These are phyloP conservation scores for Lachnellula arida DNA, from an alignment of 2,329 filamentous ascomycete species.

Conservation along the genomic window DNA sequence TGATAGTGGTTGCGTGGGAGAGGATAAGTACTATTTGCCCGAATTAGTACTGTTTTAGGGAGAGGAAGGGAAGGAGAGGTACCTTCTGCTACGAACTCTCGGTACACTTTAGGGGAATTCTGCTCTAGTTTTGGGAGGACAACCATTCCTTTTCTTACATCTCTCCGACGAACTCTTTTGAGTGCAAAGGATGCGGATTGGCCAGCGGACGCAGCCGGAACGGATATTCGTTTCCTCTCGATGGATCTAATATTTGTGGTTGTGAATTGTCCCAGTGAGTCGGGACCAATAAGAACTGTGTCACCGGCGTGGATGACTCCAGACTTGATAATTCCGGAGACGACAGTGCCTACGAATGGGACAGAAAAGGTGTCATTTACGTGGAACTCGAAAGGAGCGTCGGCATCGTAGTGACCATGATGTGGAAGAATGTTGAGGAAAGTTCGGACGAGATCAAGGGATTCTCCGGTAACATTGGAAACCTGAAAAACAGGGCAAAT, in stretches of 20 bases:
- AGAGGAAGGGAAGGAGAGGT: slow-evolving; percentile 19
- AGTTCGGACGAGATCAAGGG: slow-evolving; percentile 81
- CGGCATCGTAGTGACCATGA: slow-evolving; percentile 84
- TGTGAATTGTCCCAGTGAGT: slow-evolving; percentile 84
- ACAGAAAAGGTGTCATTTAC: slow-evolving; percentile 98
- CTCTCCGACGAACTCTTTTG: slow-evolving; percentile 80
- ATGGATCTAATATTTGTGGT: slow-evolving; percentile 86
- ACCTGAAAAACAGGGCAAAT: slow-evolving; percentile 98
- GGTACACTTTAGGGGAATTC: slow-evolving; percentile 63
- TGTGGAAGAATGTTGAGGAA: slow-evolving; percentile 96
- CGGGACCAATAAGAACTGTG: slow-evolving; percentile 80
- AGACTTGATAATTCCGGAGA: slow-evolving; percentile 86
- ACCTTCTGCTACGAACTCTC: slow-evolving; percentile 77
- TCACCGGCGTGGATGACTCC: slow-evolving; percentile 90
- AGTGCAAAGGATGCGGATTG: slow-evolving; percentile 91
- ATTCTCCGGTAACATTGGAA: slow-evolving; percentile 93
- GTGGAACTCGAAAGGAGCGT: slow-evolving; percentile 88
- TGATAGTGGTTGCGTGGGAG: slow-evolving; percentile 94
- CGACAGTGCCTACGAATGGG: slow-evolving; percentile 92
- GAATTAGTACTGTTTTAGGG: background rate
- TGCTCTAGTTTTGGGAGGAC: slow-evolving; percentile 80
- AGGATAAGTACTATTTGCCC: slow-evolving; percentile 70
- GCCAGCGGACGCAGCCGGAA: slow-evolving; percentile 82
- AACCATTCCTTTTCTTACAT: slow-evolving; percentile 97
- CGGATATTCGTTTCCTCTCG: slow-evolving; percentile 86